Percentiles rank a stretch among this genome's conserved stretches.
Conservation (phyloP, 2,329 filamentous ascomycete species). For the Aspergillus pseudoglaucus region DNA sequence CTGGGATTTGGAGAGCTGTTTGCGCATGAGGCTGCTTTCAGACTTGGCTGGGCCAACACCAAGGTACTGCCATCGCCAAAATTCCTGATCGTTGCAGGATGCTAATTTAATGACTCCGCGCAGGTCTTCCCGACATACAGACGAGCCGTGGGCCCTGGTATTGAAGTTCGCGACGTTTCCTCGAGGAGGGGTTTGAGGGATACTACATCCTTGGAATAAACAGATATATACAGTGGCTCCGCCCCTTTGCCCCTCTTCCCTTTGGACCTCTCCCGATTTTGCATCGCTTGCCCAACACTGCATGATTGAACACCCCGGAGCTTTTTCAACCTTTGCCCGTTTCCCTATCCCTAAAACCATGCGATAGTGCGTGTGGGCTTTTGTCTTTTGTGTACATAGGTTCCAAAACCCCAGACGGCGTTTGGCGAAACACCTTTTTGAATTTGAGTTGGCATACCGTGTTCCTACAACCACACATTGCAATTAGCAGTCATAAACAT, state of each 20-base stretch:
- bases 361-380: slow-evolving; percentile 10
- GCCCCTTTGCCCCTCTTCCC: too few species aligned
- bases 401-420: slow-evolving; percentile 21
- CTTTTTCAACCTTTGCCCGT: background rate
- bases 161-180: slow-evolving; percentile 68
- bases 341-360: slow-evolving; percentile 4
- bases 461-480: background rate
- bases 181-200: slow-evolving; percentile 54
- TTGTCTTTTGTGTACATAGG: slow-evolving; percentile 29
- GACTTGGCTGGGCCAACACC: slow-evolving; percentile 87
- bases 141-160: slow-evolving; percentile 67
- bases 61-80: slow-evolving; percentile 56
- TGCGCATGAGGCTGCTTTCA: slow-evolving; percentile 89
- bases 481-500: background rate
- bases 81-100: background rate
- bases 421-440: slow-evolving; percentile 18
- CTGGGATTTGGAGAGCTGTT: slow-evolving; percentile 94
- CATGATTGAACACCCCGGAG: background rate
- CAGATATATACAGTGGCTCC: background rate
- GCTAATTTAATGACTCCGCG: background rate
- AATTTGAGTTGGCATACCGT: slow-evolving; percentile 3
- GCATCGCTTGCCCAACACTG: background rate
- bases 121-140: slow-evolving; percentile 58
- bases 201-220: slow-evolving; percentile 61
- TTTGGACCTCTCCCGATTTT: background rate